These are phyloP conservation scores for Ceratobasidium sp. DNA, from an alignment of 1,284 basidiomycete genomes.

Conservation along the genomic window DNA sequence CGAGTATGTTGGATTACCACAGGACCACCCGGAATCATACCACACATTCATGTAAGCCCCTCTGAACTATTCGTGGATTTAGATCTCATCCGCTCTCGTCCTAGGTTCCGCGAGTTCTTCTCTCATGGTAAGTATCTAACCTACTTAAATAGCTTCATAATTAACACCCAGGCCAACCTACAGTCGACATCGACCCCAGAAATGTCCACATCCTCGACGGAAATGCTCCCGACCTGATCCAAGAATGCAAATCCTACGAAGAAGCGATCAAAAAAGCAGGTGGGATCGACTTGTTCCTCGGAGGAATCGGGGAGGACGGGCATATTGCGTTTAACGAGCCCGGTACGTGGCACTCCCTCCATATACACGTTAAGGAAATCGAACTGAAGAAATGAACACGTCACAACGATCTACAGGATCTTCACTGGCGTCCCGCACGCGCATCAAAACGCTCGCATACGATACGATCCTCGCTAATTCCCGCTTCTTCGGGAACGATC, in stretches of 20 bases:
- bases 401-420: constrained; percentile 64
- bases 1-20: constrained; percentile 88
- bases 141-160: constrained; percentile 12
- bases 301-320: constrained; percentile 93
- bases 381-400: background rate
- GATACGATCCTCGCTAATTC: constrained; percentile 94
- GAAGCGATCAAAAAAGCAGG: constrained; percentile 80
- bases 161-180: constrained; percentile 12
- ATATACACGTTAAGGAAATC: background rate
- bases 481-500: constrained; percentile 89
- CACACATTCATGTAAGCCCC: constrained; percentile 83
- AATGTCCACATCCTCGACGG: constrained; percentile 90
- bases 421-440: constrained; percentile 85
- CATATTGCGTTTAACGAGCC: constrained; percentile 95
- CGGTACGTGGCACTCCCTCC: constrained; percentile 59
- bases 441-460: constrained; percentile 93
- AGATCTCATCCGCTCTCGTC: background rate
- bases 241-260: constrained; percentile 88
- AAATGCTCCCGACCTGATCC: constrained; percentile 81
- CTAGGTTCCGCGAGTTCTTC: constrained; percentile 81
- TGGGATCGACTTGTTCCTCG: constrained; percentile 92
- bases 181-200: constrained; percentile 86
- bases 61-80: background rate
- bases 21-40: constrained; percentile 87
- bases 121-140: constrained; percentile 72